Base-by-base conservation (phyloP, 345 rosid species). In the Syzygium aqueum region DNA sequence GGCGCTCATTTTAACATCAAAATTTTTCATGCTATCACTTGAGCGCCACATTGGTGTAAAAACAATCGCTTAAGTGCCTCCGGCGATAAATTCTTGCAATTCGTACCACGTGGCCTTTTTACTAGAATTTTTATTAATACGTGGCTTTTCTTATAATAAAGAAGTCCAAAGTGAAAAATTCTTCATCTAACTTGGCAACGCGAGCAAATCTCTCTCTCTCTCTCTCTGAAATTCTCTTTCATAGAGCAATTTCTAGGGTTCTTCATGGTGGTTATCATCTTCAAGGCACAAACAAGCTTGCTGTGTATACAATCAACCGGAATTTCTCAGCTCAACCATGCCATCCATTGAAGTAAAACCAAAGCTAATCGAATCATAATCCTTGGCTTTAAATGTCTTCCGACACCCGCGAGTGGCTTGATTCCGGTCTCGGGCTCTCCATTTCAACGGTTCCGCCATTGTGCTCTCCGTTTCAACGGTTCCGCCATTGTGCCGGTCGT, bases 311-410 rank as follows among this genome's bases (percentile, higher is more conserved):
- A 37, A 16, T 65, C 78, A 65, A 65, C 78, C 22, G 1, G 43
- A 16, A 1, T 65, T 65, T 65, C 78, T 65, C 11, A 30, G 43
- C 43, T 30, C 43, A 30, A 65, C 43, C 78, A 30, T 30, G 77
- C 16, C 77, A 30, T 30, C 19, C 37, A 16, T 65, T 65, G 12
- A 30, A 65, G 77, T 30, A 19, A 65, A 30, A 30, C 33, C 43
- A 43, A 30, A 30, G 91, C 87, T 85, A 85, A 84, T 90, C 89
- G 84, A 92, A 91, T 89, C 90, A 87, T 91, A 86, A 91, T 86
- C 86, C 85, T 89, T 54, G 73, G 88, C 85, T 92, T 90, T 93
- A 89, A 95, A 93, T 97, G 92, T 92, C 92, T 89, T 94, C 90
- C 85, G 85, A 89, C 40, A 33, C 40, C n/a, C 21, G 51, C 80